Conservation (phyloP, 768 basidiomycete genomes). For the Leccinum obscurum region DNA sequence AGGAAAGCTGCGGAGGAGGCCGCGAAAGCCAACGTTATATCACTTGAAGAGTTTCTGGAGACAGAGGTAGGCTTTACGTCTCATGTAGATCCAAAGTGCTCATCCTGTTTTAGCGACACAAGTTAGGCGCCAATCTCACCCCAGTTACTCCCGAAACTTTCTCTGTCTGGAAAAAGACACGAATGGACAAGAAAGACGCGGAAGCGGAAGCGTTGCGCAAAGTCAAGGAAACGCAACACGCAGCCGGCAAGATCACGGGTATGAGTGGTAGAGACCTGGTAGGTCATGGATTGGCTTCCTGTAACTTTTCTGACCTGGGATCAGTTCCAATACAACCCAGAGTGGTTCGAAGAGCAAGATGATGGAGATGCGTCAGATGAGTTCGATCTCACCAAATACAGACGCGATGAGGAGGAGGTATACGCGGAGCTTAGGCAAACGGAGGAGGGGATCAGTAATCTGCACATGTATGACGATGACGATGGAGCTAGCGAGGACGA, state of each 20-base stretch:
- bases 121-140: constrained; percentile 85
- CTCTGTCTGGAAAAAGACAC: constrained; percentile 91
- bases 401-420: constrained; percentile 38
- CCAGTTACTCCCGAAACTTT: constrained; percentile 93
- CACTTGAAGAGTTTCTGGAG: constrained; percentile 95
- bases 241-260: constrained; percentile 87
- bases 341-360: constrained; percentile 85
- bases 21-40: constrained; percentile 85
- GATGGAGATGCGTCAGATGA: constrained; percentile 45
- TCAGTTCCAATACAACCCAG: constrained; percentile 94
- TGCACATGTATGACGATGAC: constrained; percentile 26
- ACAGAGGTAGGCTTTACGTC: constrained; percentile 69
- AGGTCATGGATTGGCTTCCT: constrained; percentile 25
- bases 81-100: neutral
- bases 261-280: constrained; percentile 97
- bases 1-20: constrained; percentile 90
- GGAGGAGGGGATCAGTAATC: constrained; percentile 16
- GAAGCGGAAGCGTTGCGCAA: constrained; percentile 80
- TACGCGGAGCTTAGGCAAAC: constrained; percentile 28
- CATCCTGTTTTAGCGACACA: constrained; percentile 70
- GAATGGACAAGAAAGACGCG: constrained; percentile 93
- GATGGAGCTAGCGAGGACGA: constrained; percentile 11
- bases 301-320: constrained; percentile 11
- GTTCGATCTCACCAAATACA: constrained; percentile 63
- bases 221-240: constrained; percentile 76